Evolutionary conservation across 495 filamentous ascomycete genomes (phyloP).

Genomic region (Poronia punctata): DNA sequence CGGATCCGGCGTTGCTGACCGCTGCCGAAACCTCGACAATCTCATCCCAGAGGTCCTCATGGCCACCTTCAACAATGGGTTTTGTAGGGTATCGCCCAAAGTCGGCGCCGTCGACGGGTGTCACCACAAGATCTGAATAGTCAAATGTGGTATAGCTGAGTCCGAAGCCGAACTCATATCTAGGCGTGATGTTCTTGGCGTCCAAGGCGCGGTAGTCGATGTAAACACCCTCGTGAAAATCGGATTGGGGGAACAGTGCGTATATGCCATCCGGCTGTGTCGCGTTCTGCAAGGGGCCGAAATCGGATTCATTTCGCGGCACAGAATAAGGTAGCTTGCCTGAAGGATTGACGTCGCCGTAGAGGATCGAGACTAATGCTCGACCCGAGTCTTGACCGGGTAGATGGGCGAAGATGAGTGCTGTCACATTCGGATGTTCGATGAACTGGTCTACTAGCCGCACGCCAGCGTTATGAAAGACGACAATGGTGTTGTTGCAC

Average conservation of each 20-base stretch:
- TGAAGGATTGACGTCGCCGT: slow-evolving; percentile 51
- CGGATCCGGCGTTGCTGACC: slow-evolving; percentile 50
- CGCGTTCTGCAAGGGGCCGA: slow-evolving; percentile 34
- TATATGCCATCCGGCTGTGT: slow-evolving; percentile 29
- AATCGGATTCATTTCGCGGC: slow-evolving; percentile 56
- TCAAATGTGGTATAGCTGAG: slow-evolving; percentile 62
- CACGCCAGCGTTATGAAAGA: slow-evolving; percentile 54
- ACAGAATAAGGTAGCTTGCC: slow-evolving; percentile 69
- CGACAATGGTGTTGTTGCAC: slow-evolving; percentile 57
- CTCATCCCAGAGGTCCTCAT: slow-evolving; percentile 50
- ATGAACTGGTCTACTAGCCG: slow-evolving; percentile 52
- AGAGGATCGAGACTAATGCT: slow-evolving; percentile 51
- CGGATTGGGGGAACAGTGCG: slow-evolving; percentile 46
- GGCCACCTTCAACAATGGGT: slow-evolving; percentile 47
- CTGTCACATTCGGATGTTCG: slow-evolving; percentile 57
- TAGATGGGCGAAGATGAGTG: slow-evolving; percentile 53
- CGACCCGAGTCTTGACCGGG: slow-evolving; percentile 56
- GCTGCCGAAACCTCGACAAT: slow-evolving; percentile 45
- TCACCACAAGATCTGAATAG: slow-evolving; percentile 37
- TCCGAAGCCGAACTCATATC: slow-evolving; percentile 68
- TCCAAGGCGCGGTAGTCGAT: slow-evolving; percentile 67
- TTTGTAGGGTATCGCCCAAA: slow-evolving; percentile 31
- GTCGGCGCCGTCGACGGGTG: slow-evolving; percentile 14
- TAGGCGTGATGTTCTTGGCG: slow-evolving; percentile 51
- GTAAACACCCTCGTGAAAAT: slow-evolving; percentile 58